These are phyloP conservation scores for Malus sylvestris DNA, from an alignment of 306 rosid genomes.

Conservation along the genomic window DNA sequence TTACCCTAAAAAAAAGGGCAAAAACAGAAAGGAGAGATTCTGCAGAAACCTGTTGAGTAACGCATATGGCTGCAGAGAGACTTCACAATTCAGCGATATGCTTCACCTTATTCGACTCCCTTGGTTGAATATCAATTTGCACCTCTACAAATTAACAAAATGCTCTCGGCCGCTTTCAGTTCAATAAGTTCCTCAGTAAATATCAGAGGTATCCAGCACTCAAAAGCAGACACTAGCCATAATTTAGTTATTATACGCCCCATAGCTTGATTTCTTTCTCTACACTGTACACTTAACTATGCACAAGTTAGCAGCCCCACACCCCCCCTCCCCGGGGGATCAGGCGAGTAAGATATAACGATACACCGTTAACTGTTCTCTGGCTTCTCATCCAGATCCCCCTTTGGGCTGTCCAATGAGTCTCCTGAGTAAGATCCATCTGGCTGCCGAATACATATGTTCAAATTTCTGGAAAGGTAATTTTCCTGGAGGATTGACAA, in stretches of 20 bases:
- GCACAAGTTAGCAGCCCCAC: slow-evolving; percentile 56
- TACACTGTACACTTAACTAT: slow-evolving; percentile 58
- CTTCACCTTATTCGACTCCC: slow-evolving; percentile 53
- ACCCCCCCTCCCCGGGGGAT: neutral
- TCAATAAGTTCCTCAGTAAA: slow-evolving; percentile 20
- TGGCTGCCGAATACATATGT: slow-evolving; percentile 81
- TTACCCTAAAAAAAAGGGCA: slow-evolving; percentile 4
- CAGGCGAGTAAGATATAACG: slow-evolving; percentile 33
- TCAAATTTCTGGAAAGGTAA: slow-evolving; percentile 75
- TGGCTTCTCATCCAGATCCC: slow-evolving; percentile 41
- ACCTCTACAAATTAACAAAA: slow-evolving; percentile 48
- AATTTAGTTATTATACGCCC: slow-evolving; percentile 5
- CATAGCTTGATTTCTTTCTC: slow-evolving; percentile 20
- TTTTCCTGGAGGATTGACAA: slow-evolving; percentile 46
- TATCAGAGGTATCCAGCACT: slow-evolving; percentile 25
- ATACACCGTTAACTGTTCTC: slow-evolving; percentile 38
- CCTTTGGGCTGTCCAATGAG: slow-evolving; percentile 78
- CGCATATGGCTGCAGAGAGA: slow-evolving; percentile 45
- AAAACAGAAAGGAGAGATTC: slow-evolving; percentile 34
- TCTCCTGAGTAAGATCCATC: slow-evolving; percentile 79
- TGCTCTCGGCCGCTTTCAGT: slow-evolving; percentile 36
- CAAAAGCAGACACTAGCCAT: slow-evolving; percentile 14
- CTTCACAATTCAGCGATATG: slow-evolving; percentile 44
- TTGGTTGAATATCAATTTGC: slow-evolving; percentile 40
- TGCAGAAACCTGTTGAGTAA: slow-evolving; percentile 38